Conservation (phyloP, 257 asterid genomes). For the Solanum pennellii region DNA sequence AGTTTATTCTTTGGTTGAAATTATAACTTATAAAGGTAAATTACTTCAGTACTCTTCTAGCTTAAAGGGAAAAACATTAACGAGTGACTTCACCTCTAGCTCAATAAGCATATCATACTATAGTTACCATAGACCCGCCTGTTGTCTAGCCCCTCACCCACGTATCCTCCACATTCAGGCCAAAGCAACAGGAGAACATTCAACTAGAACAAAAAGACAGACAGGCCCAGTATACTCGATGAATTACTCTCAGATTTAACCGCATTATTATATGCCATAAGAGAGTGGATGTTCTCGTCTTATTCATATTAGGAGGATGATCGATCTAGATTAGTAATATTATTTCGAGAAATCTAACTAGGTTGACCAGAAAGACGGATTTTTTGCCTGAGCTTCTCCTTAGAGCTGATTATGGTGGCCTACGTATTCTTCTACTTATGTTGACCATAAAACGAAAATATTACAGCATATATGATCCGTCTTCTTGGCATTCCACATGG, state of each 20-base stretch:
- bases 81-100: background rate
- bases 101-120: background rate
- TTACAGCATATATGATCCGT: background rate
- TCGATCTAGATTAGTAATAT: background rate
- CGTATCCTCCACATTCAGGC: background rate
- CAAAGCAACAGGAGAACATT: background rate
- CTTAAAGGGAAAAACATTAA: too few species aligned
- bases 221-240: background rate
- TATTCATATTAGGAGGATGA: background rate
- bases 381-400: background rate
- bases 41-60: background rate
- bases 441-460: background rate
- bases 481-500: background rate
- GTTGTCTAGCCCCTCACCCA: background rate
- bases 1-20: background rate
- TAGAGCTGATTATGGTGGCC: background rate
- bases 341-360: background rate
- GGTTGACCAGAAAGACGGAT: background rate
- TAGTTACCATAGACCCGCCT: background rate
- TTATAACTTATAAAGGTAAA: background rate
- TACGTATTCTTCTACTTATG: background rate
- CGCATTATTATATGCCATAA: background rate
- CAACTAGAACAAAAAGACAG: background rate
- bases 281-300: background rate
- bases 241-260: background rate